Base-by-base conservation (phyloP, 208 protist genomes). In the Acanthamoeba polyphaga region DNA sequence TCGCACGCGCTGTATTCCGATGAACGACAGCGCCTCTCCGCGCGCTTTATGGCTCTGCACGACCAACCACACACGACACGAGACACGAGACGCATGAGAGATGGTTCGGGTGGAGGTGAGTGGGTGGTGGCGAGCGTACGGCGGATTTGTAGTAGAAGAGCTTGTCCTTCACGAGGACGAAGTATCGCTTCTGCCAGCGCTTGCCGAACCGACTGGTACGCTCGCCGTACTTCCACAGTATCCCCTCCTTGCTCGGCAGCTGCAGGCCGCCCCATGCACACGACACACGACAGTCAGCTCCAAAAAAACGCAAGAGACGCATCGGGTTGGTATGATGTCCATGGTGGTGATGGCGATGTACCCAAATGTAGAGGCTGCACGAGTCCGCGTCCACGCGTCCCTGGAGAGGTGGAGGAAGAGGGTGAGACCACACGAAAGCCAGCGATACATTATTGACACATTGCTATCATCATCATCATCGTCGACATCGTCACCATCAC, bases 131-230 rank as follows among this genome's bases (percentile, higher is more conserved):
- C 19, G 15, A 22, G 17, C 43, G 85, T 27, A 92, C 58, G 34
- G 17, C 29, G 24, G 85, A 72, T 34, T 92, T 92, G 60, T 72
- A 92, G 55, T 92, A 92, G 34, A 92, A 92, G 34, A 92, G 85
- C 32, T 70, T 62, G 58, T 92, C 85, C 27, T 29, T 24, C 12
- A n/a, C 4, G 24, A 92, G 58, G 24, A 70, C 85, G 13, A 92
- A 92, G 34, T 51, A 64, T 24, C 49, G 13, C 34, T 51, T 92
- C 27, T 92, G n/a, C 85, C 85, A 92, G 19, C 55, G 55, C 32
- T 92, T 92, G 24, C 49, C 85, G 24, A 62, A 87, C 17, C 66
- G 66, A 51, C 13, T 46, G 15, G 22, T 32, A 13, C 32, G 9
- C 32, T 92, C 85, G 17, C 85, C 85, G 22, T 72, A 55, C 13